These are phyloP conservation scores for Thielaviopsis punctulata DNA, from an alignment of 2,329 filamentous ascomycete species.

Conservation along the genomic window DNA sequence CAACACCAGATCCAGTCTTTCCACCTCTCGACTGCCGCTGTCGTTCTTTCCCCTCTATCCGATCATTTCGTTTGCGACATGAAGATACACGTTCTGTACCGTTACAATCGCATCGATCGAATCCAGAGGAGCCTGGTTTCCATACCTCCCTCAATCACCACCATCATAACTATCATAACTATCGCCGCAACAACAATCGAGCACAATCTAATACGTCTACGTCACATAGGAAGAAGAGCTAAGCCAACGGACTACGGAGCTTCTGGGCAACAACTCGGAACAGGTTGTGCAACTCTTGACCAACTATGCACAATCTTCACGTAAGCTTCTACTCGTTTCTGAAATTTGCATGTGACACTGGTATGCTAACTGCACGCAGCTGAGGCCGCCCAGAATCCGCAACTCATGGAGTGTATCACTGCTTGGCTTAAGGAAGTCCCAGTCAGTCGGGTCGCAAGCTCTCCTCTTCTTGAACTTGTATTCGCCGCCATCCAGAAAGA, in stretches of 20 bases:
- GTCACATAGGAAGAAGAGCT: conserved; percentile 83
- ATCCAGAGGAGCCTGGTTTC: background rate
- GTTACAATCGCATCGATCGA: conserved; percentile 3
- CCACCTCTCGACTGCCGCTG: background rate
- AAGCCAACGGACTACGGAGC: conserved; percentile 63
- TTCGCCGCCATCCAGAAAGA: conserved; percentile 62
- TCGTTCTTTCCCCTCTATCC: background rate
- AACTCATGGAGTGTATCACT: conserved; percentile 85
- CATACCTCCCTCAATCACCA: background rate
- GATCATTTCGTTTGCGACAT: conserved; percentile 1
- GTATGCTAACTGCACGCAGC: conserved; percentile 26
- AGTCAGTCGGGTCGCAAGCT: conserved; percentile 64
- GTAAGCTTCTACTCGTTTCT: conserved; percentile 33
- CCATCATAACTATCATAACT: background rate
- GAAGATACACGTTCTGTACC: background rate
- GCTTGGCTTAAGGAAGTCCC: conserved; percentile 94
- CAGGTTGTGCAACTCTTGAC: conserved; percentile 77
- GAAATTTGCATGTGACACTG: background rate
- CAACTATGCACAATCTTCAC: conserved; percentile 80
- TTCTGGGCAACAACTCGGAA: conserved; percentile 77
- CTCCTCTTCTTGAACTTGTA: conserved; percentile 65
- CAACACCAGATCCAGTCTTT: conserved; percentile 2
- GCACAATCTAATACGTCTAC: conserved; percentile 26
- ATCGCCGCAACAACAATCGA: conserved; percentile 14
- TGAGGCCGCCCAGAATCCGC: conserved; percentile 66